Evolutionary conservation across 306 rosid species (phyloP).

Genomic region (Cicer cuneatum): DNA sequence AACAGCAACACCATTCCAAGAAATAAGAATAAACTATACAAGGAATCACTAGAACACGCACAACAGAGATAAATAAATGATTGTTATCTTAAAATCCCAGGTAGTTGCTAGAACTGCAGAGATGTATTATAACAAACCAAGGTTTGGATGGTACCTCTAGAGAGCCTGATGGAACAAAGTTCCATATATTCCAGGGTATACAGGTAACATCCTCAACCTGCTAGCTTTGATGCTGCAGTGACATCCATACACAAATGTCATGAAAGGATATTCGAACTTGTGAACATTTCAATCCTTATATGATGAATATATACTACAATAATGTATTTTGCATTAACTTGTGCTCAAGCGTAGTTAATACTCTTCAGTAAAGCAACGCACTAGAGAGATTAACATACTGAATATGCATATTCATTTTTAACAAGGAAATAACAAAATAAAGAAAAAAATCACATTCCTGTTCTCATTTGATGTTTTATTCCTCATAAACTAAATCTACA

Average conservation of each 20-base stretch:
- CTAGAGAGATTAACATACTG: constrained; percentile 6
- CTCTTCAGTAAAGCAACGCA: not conserved
- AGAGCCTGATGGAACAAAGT: constrained; percentile 26
- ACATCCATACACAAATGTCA: constrained; percentile 25
- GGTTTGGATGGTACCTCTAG: constrained; percentile 34
- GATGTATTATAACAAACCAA: constrained; percentile 18
- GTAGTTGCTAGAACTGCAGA: constrained; percentile 15
- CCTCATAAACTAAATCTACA: not conserved
- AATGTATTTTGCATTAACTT: constrained; percentile 9
- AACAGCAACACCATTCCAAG: not conserved
- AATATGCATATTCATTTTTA: not conserved
- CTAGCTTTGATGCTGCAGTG: constrained; percentile 34
- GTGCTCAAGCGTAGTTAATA: not conserved
- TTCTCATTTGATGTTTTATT: constrained; percentile 4
- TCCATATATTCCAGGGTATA: constrained; percentile 29
- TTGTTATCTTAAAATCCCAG: not conserved
- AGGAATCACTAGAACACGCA: constrained; percentile 6
- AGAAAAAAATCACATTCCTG: not conserved
- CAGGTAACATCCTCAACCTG: constrained; percentile 28
- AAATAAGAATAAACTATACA: not conserved
- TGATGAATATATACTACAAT: not conserved
- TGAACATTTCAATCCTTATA: not conserved
- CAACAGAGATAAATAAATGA: constrained; percentile 1
- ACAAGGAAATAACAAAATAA: not conserved
- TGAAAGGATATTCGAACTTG: not conserved